phyloP scores from a whole-genome alignment of 352 stramenopile species.

The Globisporangium lucens region DNA sequence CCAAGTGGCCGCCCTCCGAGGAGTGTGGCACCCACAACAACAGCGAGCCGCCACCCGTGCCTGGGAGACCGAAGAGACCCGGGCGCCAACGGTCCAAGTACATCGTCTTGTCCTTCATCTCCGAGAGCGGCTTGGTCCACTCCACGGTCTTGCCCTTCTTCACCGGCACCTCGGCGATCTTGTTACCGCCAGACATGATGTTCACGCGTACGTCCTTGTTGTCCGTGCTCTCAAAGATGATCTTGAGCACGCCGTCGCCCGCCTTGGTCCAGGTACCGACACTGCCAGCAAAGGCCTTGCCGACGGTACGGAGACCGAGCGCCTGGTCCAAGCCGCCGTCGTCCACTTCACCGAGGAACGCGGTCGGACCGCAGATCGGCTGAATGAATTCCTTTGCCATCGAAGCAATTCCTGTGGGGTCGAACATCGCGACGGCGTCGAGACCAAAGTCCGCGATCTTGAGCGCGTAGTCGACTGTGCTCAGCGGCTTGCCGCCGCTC shows the following conservation, averaged over 20 bases:
- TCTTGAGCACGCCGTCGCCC: conserved; percentile 34
- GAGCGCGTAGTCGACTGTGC: conserved; percentile 26
- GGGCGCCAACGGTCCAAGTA: conserved; percentile 70
- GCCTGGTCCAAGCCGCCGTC: conserved; percentile 37
- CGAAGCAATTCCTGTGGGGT: conserved; percentile 36
- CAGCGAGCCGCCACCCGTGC: conserved; percentile 57
- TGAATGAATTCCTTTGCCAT: conserved; percentile 44
- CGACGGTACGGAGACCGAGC: conserved; percentile 35
- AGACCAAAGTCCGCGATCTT: conserved; percentile 32
- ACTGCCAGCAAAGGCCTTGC: conserved; percentile 41
- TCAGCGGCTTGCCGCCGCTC: conserved; percentile 18
- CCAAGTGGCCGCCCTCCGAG: conserved; percentile 36
- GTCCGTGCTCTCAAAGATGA: conserved; percentile 46
- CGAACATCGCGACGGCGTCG: conserved; percentile 26
- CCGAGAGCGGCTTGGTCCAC: conserved; percentile 33
- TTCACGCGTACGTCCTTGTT: conserved; percentile 47
- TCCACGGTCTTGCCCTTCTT: conserved; percentile 27
- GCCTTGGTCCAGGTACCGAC: conserved; percentile 37
- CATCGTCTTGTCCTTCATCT: conserved; percentile 52
- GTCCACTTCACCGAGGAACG: conserved; percentile 41
- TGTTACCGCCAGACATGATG: conserved; percentile 44
- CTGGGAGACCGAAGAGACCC: conserved; percentile 49
- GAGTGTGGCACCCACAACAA: conserved; percentile 53
- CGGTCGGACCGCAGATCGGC: conserved; percentile 36
- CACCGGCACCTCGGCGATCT: conserved; percentile 41